Conservation (phyloP, 129 eudicot species). For the Chrysanthemum seticuspe region DNA sequence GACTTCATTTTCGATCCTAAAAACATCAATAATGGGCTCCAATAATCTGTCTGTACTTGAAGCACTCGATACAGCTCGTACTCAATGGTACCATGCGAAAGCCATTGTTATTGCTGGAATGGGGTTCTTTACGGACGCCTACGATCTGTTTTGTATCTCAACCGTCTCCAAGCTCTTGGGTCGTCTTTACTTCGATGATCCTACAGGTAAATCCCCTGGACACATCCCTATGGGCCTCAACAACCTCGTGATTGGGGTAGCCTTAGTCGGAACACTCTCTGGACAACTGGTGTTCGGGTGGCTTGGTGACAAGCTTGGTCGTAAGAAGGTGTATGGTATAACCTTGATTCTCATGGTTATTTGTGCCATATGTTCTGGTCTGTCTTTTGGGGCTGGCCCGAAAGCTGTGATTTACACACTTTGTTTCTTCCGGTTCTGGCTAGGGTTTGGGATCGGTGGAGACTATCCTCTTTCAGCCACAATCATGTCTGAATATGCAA, state of each 20-base stretch:
- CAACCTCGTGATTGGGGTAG: constrained; percentile 49
- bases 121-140: constrained; percentile 74
- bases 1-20: not conserved
- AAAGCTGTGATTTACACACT: constrained; percentile 48
- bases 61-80: constrained; percentile 57
- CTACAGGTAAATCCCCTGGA: constrained; percentile 29
- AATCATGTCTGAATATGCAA: constrained; percentile 69
- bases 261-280: constrained; percentile 48
- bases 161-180: constrained; percentile 65
- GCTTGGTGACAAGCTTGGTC: constrained; percentile 65
- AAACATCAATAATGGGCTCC: constrained; percentile 34
- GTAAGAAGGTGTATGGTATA: constrained; percentile 57
- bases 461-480: constrained; percentile 74
- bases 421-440: constrained; percentile 68
- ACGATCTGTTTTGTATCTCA: constrained; percentile 59
- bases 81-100: constrained; percentile 62
- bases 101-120: constrained; percentile 68
- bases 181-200: constrained; percentile 49
- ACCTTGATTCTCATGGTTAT: constrained; percentile 50
- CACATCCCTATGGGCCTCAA: constrained; percentile 42
- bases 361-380: constrained; percentile 56
- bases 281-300: constrained; percentile 63
- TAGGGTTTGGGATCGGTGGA: constrained; percentile 70
- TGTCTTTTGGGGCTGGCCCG: constrained; percentile 45
- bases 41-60: constrained; percentile 48